Percentiles rank a stretch among this genome's conserved stretches.
Evolutionary conservation across 495 filamentous ascomycete genomes (phyloP).

Genomic region (Aspergillus avenaceus): DNA sequence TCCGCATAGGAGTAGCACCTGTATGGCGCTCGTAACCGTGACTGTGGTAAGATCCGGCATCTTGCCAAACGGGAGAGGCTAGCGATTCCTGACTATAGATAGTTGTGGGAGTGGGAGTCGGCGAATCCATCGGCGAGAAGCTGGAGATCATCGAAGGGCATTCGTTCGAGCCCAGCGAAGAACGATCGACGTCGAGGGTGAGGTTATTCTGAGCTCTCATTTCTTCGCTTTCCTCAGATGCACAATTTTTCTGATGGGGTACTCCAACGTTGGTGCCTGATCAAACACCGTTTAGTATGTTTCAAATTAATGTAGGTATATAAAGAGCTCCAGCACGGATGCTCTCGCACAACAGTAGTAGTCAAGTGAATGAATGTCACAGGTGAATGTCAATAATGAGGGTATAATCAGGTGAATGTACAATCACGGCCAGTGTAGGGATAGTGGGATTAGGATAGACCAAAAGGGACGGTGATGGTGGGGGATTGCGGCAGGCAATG

Average conservation of each 20-base stretch:
- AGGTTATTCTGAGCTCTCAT: conserved; percentile 41
- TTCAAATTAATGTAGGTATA: conserved; percentile 7
- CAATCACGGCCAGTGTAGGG: conserved; percentile 8
- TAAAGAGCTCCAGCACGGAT: background rate
- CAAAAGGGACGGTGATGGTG: conserved; percentile 3
- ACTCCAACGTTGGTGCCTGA: conserved; percentile 28
- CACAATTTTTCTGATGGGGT: conserved; percentile 21
- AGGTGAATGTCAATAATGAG: conserved; percentile 3
- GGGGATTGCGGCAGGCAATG: conserved; percentile 5
- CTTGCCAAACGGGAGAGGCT: conserved; percentile 41
- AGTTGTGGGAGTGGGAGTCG: conserved; percentile 42
- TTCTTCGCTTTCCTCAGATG: conserved; percentile 28
- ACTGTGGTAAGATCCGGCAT: conserved; percentile 25
- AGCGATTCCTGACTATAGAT: conserved; percentile 41
- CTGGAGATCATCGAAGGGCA: conserved; percentile 45
- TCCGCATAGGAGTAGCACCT: conserved; percentile 34
- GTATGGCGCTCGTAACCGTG: conserved; percentile 31
- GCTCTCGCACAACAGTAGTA: too few relatives aligned
- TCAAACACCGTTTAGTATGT: conserved; percentile 16
- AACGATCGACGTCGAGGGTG: conserved; percentile 43
- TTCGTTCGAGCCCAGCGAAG: conserved; percentile 39
- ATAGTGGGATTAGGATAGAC: conserved; percentile 5
- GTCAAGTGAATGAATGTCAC: conserved; percentile 1
- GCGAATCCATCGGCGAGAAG: conserved; percentile 44
- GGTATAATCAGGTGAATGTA: conserved; percentile 3